These are phyloP conservation scores for Ceratocystis huliohia DNA, from an alignment of 2,329 filamentous ascomycete species.

Conservation along the genomic window DNA sequence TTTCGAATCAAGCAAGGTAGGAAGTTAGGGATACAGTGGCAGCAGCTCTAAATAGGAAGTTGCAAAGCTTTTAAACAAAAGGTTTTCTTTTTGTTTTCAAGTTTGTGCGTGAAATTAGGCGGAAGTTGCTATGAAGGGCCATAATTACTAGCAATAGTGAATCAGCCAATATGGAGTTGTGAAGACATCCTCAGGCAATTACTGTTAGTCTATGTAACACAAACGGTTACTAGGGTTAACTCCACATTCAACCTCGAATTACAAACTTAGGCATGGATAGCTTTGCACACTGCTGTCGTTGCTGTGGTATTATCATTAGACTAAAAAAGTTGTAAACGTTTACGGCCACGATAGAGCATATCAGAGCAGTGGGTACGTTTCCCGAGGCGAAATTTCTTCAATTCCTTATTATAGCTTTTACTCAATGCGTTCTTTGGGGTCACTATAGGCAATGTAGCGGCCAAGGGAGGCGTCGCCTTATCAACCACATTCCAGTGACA, in stretches of 20 bases:
- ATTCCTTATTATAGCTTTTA: background rate
- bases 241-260: background rate
- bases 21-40: too few relatives aligned
- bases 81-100: background rate
- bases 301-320: background rate
- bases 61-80: background rate
- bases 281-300: background rate
- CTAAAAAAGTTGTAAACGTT: background rate
- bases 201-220: too few relatives aligned
- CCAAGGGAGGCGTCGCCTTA: slow-evolving; percentile 4
- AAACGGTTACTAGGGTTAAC: background rate
- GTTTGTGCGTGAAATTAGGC: background rate
- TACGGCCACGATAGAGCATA: background rate
- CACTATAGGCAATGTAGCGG: background rate
- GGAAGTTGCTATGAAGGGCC: background rate
- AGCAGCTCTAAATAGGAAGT: background rate
- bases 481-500: slow-evolving; percentile 15
- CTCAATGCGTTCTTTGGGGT: background rate
- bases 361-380: slow-evolving; percentile 4
- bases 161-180: too few relatives aligned
- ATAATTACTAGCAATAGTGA: too few relatives aligned
- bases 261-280: background rate
- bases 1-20: background rate
- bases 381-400: background rate
- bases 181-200: too few relatives aligned